Evolutionary conservation across 257 asterid genomes (phyloP), one percentile per base, ranked within the genome.

Genomic region (Euphrasia confusa): DNA sequence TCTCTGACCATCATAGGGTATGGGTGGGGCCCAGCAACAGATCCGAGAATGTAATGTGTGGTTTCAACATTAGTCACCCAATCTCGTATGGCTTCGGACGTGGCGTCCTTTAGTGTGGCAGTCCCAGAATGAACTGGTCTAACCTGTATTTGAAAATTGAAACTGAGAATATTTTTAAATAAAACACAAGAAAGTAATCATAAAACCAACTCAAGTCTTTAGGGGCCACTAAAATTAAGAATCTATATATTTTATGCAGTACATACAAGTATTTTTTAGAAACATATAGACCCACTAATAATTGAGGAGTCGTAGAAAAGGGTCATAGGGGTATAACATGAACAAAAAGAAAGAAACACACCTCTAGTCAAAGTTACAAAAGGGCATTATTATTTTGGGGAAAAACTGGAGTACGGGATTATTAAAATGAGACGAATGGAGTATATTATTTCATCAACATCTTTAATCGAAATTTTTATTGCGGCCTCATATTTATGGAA

Each of bases 1-100:
- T 92, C 97, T 59, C 99, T 75, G 7, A 92, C 97, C 99, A 86
- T 86, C 97, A 86, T 86, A 4, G 99, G 97, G 66, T 89, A 92
- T 0, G 97, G 99, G 69, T 92, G 97, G 37, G 99, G 97, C 42
- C 95, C 97, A 0, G 96, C 97, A 56, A 89, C 94, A 57, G 99
- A 89, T 63, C 97, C 99, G 49, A 89, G 82, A 48, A 89, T 89
- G 83, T 92, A 92, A 63, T 92, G 96, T 65, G 97, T 92, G 21
- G 94, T 55, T 81, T 92, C 99, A 54, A 92, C 97, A 26, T 92
- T 86, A 18, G 97, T 86, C 32, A 92, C 96, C 97, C 96, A 92
- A 70, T 92, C 96, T 64, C 99, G 76, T 58, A 92, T 89, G 61
- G 97, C 99, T 83, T 92, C 96, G 33, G 99, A 92, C 33, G 97